phyloP scores from a whole-genome alignment of 805 yeast species.

The Wickerhamomyces xylosicus region DNA sequence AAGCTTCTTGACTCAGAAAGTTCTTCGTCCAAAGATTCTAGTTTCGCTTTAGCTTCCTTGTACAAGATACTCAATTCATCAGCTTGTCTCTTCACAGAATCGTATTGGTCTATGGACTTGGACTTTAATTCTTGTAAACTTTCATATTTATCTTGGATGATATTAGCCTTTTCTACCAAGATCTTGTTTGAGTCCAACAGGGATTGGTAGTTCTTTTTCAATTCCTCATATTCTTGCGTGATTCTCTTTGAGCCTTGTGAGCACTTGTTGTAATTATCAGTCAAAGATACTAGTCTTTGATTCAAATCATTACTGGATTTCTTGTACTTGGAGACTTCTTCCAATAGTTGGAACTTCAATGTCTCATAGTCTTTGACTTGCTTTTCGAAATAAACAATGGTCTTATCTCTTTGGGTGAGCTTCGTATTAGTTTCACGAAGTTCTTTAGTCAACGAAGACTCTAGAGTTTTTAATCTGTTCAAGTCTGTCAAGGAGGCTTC shows the following conservation, averaged over 20 bases:
- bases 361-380: constrained; percentile 28
- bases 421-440: constrained; percentile 7
- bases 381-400: constrained; percentile 27
- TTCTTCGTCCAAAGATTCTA: constrained; percentile 72
- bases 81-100: constrained; percentile 49
- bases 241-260: constrained; percentile 26
- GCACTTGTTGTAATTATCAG: constrained; percentile 20
- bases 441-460: constrained; percentile 15
- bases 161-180: constrained; percentile 29
- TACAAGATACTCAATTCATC: constrained; percentile 63
- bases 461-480: constrained; percentile 13
- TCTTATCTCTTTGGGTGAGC: constrained; percentile 25
- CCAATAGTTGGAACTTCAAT: constrained; percentile 15
- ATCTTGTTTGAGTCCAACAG: constrained; percentile 29
- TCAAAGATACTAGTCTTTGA: constrained; percentile 22
- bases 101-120: constrained; percentile 31
- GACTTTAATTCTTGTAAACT: constrained; percentile 25
- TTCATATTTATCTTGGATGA: constrained; percentile 28
- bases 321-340: constrained; percentile 15
- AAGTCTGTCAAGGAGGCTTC: constrained; percentile 11
- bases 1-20: constrained; percentile 62
- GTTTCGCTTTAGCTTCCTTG: constrained; percentile 49
- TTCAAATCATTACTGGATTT: constrained; percentile 19
- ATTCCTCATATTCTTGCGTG: constrained; percentile 27
- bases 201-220: constrained; percentile 25